phyloP scores from a whole-genome alignment of 495 filamentous ascomycete genomes.

The Trichoderma orchidacearum region DNA sequence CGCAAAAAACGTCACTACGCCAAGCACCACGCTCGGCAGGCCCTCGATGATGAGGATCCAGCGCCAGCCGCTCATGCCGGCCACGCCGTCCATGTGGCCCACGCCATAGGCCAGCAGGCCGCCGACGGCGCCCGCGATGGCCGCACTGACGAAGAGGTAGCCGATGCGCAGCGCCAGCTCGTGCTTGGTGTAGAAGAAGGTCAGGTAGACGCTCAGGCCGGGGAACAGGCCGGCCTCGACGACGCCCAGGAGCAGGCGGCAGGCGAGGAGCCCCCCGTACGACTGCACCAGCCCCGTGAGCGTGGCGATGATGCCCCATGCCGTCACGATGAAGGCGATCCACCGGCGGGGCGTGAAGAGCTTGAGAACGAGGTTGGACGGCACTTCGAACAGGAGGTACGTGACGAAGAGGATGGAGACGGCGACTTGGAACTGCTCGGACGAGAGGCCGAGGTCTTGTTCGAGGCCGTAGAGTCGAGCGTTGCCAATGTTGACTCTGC shows the following conservation, averaged over 20 bases:
- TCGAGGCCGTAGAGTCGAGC: constrained; percentile 56
- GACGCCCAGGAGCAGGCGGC: constrained; percentile 47
- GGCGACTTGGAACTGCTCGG: constrained; percentile 54
- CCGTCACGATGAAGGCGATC: constrained; percentile 47
- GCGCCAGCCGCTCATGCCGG: constrained; percentile 46
- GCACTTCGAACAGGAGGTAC: constrained; percentile 47
- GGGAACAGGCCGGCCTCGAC: constrained; percentile 63
- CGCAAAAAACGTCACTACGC: constrained; percentile 44
- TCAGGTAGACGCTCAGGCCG: constrained; percentile 53
- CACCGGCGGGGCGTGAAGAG: constrained; percentile 51
- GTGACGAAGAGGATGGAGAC: constrained; percentile 66
- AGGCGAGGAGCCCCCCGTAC: constrained; percentile 35
- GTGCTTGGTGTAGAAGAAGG: constrained; percentile 60
- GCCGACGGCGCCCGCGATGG: constrained; percentile 62
- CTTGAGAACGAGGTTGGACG: constrained; percentile 52
- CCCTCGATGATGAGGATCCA: constrained; percentile 66
- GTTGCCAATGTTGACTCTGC: constrained; percentile 67
- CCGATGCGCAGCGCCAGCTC: constrained; percentile 63
- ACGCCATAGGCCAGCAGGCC: constrained; percentile 65
- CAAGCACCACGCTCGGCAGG: constrained; percentile 51
- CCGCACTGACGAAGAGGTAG: constrained; percentile 65
- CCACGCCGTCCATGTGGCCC: constrained; percentile 53
- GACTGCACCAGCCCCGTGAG: constrained; percentile 49
- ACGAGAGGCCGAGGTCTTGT: constrained; percentile 45
- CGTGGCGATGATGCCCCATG: constrained; percentile 63